Conservation (phyloP, 2,329 filamentous ascomycete species). For the Macroventuria anomochaeta region DNA sequence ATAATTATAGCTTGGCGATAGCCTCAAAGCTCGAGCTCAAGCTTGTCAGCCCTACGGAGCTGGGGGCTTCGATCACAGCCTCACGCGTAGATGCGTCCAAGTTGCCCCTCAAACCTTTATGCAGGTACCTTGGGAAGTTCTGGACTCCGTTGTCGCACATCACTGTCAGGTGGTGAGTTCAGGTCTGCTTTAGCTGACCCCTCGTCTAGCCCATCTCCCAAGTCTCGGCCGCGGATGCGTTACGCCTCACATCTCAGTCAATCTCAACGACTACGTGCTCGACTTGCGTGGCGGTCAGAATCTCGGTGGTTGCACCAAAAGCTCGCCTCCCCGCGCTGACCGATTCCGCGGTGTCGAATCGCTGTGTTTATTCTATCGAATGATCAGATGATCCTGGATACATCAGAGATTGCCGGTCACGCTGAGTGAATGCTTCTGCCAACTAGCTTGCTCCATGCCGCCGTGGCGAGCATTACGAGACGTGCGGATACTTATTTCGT, state of each 20-base stretch:
- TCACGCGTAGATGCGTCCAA: conserved; percentile 5
- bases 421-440: conserved; percentile 27
- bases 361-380: conserved; percentile 34
- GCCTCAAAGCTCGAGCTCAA: conserved; percentile 18
- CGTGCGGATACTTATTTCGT: conserved; percentile 34
- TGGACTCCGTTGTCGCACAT: conserved; percentile 28
- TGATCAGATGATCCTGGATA: conserved; percentile 29
- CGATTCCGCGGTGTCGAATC: conserved; percentile 22
- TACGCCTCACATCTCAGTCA: conserved; percentile 22
- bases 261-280: conserved; percentile 24
- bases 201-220: conserved; percentile 20
- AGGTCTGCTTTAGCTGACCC: conserved; percentile 26
- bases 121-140: conserved; percentile 37
- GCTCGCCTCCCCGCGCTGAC: conserved; percentile 32
- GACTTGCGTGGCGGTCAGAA: conserved; percentile 33
- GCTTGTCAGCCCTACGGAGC: conserved; percentile 27
- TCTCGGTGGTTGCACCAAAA: conserved; percentile 36
- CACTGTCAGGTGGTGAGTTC: conserved; percentile 32
- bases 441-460: conserved; percentile 14
- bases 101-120: conserved; percentile 18
- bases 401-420: conserved; percentile 19
- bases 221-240: conserved; percentile 44
- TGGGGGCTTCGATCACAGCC: conserved; percentile 13
- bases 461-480: conserved; percentile 31
- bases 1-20: conserved; percentile 5